Evolutionary conservation across 1,139 yeast species (phyloP), one percentile per base, ranked within the genome.

Genomic region (Saccharomyces hybrid): DNA sequence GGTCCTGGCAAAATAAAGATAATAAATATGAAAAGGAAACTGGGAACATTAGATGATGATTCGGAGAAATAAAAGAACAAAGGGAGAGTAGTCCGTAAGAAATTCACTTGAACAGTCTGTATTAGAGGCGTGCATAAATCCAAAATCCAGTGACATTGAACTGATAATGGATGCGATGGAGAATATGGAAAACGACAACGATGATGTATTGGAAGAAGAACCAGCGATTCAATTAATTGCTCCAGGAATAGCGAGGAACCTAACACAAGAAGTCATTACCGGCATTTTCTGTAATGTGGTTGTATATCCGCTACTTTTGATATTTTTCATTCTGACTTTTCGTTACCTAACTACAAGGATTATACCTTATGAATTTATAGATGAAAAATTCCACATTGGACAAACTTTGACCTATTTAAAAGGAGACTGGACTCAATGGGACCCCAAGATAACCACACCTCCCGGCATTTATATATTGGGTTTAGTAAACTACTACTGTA

Each of bases 371-470:
- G 60, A 57, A 28, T 69, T 68, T 47, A 69, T 69, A 26, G 99
- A 93, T 71, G 99, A 93, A 69, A 75, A 81, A 16, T 93, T 93
- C 70, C 99, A 93, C 66, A 75, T 88, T 34, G 81, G 84, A 6
- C 98, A 93, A 72, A 84, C 96, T 13, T 76, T 80, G 55, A 75
- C 74, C 41, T 91, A 87, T 66, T 80, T 89, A 57, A 62, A 70
- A 1, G 85, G 85, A 11, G 73, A 81, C 50, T 89, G 84, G 72
- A 57, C 60, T 13, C 65, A 74, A 1, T 93, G 98, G 97, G 93
- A 93, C 68, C 77, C 83, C 38, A 93, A 91, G 67, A 89, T 95
- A 67, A 93, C 99, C 2, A 93, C 99, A 0, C 99, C 99, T 1
- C 99, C 99, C 1, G 99, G 99, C 0, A 73, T 93, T 38, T 93